These are phyloP conservation scores for Larix kaempferi DNA, from an alignment of 75 land plant genomes.

Conservation along the genomic window DNA sequence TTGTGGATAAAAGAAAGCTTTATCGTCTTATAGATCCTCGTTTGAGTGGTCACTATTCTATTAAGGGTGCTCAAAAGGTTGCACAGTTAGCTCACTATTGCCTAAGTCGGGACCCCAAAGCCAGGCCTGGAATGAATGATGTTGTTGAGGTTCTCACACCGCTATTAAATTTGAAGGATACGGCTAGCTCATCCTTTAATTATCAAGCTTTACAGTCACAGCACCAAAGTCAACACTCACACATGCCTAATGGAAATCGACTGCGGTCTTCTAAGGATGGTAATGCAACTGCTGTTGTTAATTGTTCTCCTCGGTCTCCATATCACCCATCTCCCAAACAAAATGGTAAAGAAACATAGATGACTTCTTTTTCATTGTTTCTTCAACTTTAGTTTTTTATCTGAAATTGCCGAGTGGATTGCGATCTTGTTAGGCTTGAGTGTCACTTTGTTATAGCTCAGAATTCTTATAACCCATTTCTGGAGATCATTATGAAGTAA, in stretches of 20 bases:
- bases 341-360: conserved; percentile 8
- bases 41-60: conserved; percentile 39
- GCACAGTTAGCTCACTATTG: conserved; percentile 36
- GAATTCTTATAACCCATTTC: too few species aligned
- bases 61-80: conserved; percentile 37
- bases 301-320: conserved; percentile 22
- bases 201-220: conserved; percentile 26
- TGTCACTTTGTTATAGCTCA: too few species aligned
- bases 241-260: background rate
- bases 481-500: too few species aligned
- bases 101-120: conserved; percentile 39
- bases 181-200: conserved; percentile 24
- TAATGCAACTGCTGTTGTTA: conserved; percentile 9
- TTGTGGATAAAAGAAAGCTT: conserved; percentile 28
- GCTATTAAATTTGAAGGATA: conserved; percentile 26
- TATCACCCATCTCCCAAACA: conserved; percentile 8
- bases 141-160: conserved; percentile 39
- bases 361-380: background rate
- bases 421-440: too few species aligned
- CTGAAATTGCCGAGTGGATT: too few species aligned
- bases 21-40: conserved; percentile 36
- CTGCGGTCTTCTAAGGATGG: conserved; percentile 1
- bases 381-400: background rate
- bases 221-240: background rate
- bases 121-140: conserved; percentile 39